phyloP scores from a whole-genome alignment of 2,329 filamentous ascomycete genomes.

The Neonectria hederae region DNA sequence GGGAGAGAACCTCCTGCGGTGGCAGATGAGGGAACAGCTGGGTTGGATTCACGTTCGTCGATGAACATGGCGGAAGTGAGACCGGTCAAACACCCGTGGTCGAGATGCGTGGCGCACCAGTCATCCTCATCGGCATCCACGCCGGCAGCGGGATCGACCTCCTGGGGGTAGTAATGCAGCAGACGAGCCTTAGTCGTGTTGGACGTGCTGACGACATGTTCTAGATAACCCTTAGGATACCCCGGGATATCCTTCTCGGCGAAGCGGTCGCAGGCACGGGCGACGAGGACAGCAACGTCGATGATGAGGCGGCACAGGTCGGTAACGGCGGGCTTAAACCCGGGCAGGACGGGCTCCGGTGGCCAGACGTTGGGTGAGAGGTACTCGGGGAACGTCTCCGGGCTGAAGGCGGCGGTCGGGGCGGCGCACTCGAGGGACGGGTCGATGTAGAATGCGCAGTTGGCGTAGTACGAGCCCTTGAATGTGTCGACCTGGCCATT shows the following conservation, averaged over 20 bases:
- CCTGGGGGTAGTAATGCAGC: slow-evolving; percentile 88
- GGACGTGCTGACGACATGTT: slow-evolving; percentile 85
- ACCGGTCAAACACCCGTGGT: slow-evolving; percentile 93
- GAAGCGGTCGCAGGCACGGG: slow-evolving; percentile 88
- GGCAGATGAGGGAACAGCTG: slow-evolving; percentile 44
- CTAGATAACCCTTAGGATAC: slow-evolving; percentile 82
- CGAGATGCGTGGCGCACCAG: slow-evolving; percentile 92
- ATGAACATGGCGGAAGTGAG: slow-evolving; percentile 97
- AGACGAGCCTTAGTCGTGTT: slow-evolving; percentile 90
- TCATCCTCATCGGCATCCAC: slow-evolving; percentile 72
- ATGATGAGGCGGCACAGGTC: slow-evolving; percentile 85
- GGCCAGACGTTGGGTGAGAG: slow-evolving; percentile 94
- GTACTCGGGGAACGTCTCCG: slow-evolving; percentile 82
- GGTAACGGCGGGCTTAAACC: slow-evolving; percentile 78
- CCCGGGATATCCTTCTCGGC: slow-evolving; percentile 80
- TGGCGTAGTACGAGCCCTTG: slow-evolving; percentile 87
- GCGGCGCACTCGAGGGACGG: slow-evolving; percentile 67
- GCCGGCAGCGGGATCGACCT: slow-evolving; percentile 48
- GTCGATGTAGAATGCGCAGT: slow-evolving; percentile 81
- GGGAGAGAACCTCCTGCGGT: slow-evolving; percentile 47
- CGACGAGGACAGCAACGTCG: slow-evolving; percentile 87
- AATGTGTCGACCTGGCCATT: slow-evolving; percentile 81
- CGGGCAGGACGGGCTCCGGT: slow-evolving; percentile 70
- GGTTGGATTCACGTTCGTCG: slow-evolving; percentile 69
- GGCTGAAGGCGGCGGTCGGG: slow-evolving; percentile 66